A percentile compares a stretch with the other conserved stretches of the same genome.
phyloP scores from a whole-genome alignment of 2,329 filamentous ascomycete genomes.

The Diaporthe sp. region DNA sequence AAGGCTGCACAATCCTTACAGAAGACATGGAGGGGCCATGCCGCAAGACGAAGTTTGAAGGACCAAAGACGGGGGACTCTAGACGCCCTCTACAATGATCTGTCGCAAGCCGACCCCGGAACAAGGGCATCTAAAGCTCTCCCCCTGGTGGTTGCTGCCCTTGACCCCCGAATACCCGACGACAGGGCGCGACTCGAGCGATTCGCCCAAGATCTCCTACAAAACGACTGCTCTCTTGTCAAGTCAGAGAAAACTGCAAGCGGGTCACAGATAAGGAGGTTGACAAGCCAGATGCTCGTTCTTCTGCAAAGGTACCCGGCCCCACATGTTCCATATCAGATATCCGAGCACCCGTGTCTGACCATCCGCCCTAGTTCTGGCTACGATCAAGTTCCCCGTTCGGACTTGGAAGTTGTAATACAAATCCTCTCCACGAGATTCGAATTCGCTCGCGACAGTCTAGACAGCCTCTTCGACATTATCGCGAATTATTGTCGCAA shows the following conservation, averaged over 20 bases:
- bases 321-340: background rate
- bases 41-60: conserved; percentile 70
- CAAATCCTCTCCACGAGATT: conserved; percentile 36
- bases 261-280: conserved; percentile 49
- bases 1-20: conserved; percentile 83
- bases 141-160: conserved; percentile 64
- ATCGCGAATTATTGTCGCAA: conserved; percentile 40
- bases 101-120: conserved; percentile 49
- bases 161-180: conserved; percentile 57
- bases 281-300: conserved; percentile 55
- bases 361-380: conserved; percentile 11
- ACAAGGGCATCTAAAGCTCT: conserved; percentile 58
- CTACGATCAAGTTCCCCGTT: conserved; percentile 26
- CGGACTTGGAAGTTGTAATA: conserved; percentile 41
- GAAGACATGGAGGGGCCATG: conserved; percentile 84
- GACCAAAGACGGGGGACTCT: conserved; percentile 71
- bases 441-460: conserved; percentile 39
- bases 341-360: background rate
- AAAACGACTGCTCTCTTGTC: conserved; percentile 53
- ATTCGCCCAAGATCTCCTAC: conserved; percentile 60
- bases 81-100: conserved; percentile 68
- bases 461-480: conserved; percentile 43
- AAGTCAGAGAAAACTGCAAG: conserved; percentile 48
- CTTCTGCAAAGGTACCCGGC: conserved; percentile 49
- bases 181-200: conserved; percentile 63